phyloP scores from a whole-genome alignment of 2,329 filamentous ascomycete species.

The Exophiala mesophila region DNA sequence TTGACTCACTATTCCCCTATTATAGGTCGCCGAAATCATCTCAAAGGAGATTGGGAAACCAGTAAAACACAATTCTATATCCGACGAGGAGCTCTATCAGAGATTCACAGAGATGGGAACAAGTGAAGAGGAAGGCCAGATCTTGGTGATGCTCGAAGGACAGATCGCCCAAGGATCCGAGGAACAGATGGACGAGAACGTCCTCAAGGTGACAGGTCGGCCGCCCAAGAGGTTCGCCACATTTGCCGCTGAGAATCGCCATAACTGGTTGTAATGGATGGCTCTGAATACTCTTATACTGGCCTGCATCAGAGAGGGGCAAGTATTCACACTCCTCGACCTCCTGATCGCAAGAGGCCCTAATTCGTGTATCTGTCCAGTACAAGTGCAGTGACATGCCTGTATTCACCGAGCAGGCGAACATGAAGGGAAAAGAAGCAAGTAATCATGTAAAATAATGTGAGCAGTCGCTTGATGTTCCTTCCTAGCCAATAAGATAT shows the following conservation, averaged over 20 bases:
- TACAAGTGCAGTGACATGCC: too few species aligned
- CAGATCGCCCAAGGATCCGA: slow-evolving; percentile 35
- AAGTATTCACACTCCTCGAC: too few species aligned
- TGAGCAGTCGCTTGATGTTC: too few species aligned
- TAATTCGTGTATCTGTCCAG: too few species aligned
- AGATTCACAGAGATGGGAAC: neutral
- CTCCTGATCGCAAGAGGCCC: too few species aligned
- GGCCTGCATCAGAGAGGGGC: too few species aligned
- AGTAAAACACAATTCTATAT: slow-evolving; percentile 2
- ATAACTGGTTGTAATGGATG: neutral
- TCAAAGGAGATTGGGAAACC: neutral
- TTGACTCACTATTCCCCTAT: too few species aligned
- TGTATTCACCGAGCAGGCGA: too few species aligned
- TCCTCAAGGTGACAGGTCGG: slow-evolving; percentile 33
- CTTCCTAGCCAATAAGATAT: neutral
- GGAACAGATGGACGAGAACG: slow-evolving; percentile 33
- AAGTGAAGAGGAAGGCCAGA: slow-evolving; percentile 24
- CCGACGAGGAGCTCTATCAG: neutral
- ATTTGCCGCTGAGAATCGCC: slow-evolving; percentile 9
- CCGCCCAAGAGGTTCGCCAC: slow-evolving; percentile 30
- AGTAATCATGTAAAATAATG: too few species aligned
- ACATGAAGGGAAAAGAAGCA: too few species aligned
- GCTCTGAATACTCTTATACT: too few species aligned
- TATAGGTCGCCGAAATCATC: neutral
- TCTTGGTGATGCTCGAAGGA: slow-evolving; percentile 30